Percentiles rank a stretch among this genome's conserved stretches.
Conservation (phyloP, 164 flowering plant species). For the Kalanchoe fedtschenkoi region DNA sequence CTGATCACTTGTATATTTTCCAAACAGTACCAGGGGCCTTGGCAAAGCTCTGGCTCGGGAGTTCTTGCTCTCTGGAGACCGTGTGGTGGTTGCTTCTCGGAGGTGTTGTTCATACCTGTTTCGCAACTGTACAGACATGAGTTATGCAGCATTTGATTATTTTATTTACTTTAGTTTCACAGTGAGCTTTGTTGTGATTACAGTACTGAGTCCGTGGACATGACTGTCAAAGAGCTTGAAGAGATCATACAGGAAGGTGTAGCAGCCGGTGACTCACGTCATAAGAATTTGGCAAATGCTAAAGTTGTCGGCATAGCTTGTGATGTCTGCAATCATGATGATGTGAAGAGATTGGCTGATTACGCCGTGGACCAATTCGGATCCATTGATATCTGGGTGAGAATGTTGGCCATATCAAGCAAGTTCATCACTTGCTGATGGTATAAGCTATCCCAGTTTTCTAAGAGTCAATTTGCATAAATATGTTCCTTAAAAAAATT, state of each 20-base stretch:
- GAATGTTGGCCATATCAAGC: constrained; percentile 5
- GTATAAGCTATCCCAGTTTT: not conserved
- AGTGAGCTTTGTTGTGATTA: constrained; percentile 6
- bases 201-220: constrained; percentile 76
- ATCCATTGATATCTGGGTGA: constrained; percentile 86
- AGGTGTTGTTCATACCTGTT: constrained; percentile 32
- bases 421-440: not conserved
- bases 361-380: constrained; percentile 75
- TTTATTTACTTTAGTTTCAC: constrained; percentile 1
- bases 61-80: constrained; percentile 93
- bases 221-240: constrained; percentile 66
- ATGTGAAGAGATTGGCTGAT: constrained; percentile 61
- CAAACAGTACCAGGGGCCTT: constrained; percentile 76
- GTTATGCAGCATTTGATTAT: not conserved
- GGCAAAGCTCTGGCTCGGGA: constrained; percentile 98
- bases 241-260: constrained; percentile 55
- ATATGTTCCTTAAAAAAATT: not conserved
- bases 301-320: constrained; percentile 81
- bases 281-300: constrained; percentile 33
- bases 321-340: constrained; percentile 77
- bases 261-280: constrained; percentile 24
- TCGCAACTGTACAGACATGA: not conserved
- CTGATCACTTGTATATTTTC: not conserved
- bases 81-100: constrained; percentile 86
- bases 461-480: not conserved